Evolutionary conservation across 108 stramenopile genomes (phyloP), one percentile per base, ranked within the genome.

Genomic region (Epithemia pelagica): DNA sequence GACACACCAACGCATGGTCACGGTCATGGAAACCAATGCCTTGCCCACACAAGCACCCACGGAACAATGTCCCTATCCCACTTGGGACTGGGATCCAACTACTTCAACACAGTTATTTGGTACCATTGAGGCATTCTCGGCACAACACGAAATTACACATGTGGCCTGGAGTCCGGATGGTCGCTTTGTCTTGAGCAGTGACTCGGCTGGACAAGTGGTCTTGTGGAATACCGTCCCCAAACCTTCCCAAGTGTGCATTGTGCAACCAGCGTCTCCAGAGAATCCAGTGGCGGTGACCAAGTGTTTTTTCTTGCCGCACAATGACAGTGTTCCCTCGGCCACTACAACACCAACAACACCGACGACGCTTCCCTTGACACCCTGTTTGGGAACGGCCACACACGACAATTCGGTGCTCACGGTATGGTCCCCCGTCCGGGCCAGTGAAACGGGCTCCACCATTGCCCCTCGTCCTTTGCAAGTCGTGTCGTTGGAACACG

Each of bases 11-110:
- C n/a, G n/a, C n/a, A n/a, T n/a, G n/a, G n/a, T n/a, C n/a, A n/a
- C n/a, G n/a, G n/a, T 89, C 21, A 83, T 89, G 27, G 88, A 89
- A 67, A 92, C 86, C 18, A 84, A 81, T 2, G 26, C 71, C 15
- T 70, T 90, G 37, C 58, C 65, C 22, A 87, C 82, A 30, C 29
- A 25, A 0, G 33, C 73, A 8, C 71, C 79, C 52, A 25, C 30
- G 2, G 62, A 51, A 2, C 22, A 31, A 33, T 28, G 62, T 24
- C 82, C 81, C 59, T 15, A 46, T 46, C 67, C 78, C 10, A 62
- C 79, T 0, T 81, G 85, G n/a, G n/a, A n/a, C n/a, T n/a, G n/a
- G n/a, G n/a, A n/a, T n/a, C n/a, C n/a, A n/a, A n/a, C n/a, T n/a
- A n/a, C n/a, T n/a, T n/a, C n/a, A n/a, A n/a, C n/a, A n/a, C n/a